Conservation (phyloP, 2,329 filamentous ascomycete species). For the Ploettnerulaceae sp. region DNA sequence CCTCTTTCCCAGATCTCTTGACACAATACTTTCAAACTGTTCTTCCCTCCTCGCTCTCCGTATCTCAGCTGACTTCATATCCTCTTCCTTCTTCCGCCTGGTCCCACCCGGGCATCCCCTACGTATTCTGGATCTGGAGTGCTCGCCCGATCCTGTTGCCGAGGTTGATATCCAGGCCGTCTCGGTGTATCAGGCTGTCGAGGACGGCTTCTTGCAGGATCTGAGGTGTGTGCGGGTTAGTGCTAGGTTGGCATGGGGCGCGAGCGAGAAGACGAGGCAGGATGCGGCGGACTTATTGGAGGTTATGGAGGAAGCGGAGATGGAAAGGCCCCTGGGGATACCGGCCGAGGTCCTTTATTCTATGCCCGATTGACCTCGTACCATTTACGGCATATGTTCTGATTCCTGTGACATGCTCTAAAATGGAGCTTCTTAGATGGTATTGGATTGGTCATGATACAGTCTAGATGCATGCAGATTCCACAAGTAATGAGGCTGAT, state of each 20-base stretch:
- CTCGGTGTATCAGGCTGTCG: slow-evolving; percentile 29
- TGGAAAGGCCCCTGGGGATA: slow-evolving; percentile 27
- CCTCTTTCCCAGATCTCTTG: slow-evolving; percentile 23
- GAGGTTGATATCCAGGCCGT: slow-evolving; percentile 26
- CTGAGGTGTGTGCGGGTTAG: slow-evolving; percentile 32
- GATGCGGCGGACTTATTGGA: slow-evolving; percentile 29
- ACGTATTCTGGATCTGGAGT: slow-evolving; percentile 33
- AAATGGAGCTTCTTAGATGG: not conserved
- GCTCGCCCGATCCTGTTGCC: slow-evolving; percentile 25
- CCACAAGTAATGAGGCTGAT: slow-evolving; percentile 3
- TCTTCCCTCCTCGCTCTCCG: slow-evolving; percentile 27
- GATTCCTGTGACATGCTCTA: too few species aligned
- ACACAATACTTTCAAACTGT: slow-evolving; percentile 26
- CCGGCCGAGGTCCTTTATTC: slow-evolving; percentile 24
- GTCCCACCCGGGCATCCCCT: slow-evolving; percentile 24
- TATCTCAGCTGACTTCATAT: slow-evolving; percentile 34
- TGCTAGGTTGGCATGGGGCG: slow-evolving; percentile 31
- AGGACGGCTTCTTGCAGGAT: slow-evolving; percentile 25
- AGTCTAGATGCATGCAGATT: not conserved
- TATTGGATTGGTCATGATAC: too few species aligned
- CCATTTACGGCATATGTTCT: too few species aligned
- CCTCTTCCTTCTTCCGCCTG: slow-evolving; percentile 23
- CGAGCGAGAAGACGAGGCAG: slow-evolving; percentile 20
- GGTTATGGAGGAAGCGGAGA: slow-evolving; percentile 29
- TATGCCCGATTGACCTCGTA: slow-evolving; percentile 16